A percentile compares a stretch with the other conserved stretches of the same genome.
Conservation (phyloP, 2,329 filamentous ascomycete species). For the Cordyceps javanica region DNA sequence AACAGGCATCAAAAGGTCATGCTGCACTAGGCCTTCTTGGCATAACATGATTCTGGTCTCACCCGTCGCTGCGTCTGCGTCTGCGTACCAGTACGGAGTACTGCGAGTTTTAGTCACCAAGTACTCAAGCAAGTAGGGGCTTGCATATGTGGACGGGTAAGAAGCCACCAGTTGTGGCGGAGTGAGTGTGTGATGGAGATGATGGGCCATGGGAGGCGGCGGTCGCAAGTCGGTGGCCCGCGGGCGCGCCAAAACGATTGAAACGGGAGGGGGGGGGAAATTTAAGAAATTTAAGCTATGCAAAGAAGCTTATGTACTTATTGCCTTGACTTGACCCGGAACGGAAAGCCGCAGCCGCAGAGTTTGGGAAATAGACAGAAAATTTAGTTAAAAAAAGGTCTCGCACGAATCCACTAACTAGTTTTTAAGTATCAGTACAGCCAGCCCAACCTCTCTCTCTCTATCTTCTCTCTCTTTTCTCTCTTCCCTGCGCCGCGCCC, state of each 20-base stretch:
- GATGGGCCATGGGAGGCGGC: no score
- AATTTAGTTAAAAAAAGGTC: background rate
- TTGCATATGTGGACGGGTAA: no score
- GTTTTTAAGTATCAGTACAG: no score
- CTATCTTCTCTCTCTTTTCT: no score
- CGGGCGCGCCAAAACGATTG: background rate
- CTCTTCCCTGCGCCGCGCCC: no score
- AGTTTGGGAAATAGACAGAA: background rate
- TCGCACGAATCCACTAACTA: background rate
- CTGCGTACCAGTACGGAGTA: no score
- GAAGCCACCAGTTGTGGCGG: no score
- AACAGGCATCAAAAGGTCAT: background rate
- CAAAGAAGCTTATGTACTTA: slow-evolving; percentile 11
- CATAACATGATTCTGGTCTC: background rate
- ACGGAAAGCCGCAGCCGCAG: background rate
- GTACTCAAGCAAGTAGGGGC: no score
- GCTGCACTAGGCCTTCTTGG: slow-evolving; percentile 5
- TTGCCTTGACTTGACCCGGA: background rate
- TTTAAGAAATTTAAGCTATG: background rate
- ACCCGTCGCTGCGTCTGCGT: no score
- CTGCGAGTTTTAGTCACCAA: no score
- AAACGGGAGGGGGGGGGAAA: background rate
- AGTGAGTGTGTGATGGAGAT: no score
- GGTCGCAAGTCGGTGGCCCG: background rate
- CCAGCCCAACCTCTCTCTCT: background rate